phyloP scores from a whole-genome alignment of 2,329 filamentous ascomycete species.

The Fusarium albidum region DNA sequence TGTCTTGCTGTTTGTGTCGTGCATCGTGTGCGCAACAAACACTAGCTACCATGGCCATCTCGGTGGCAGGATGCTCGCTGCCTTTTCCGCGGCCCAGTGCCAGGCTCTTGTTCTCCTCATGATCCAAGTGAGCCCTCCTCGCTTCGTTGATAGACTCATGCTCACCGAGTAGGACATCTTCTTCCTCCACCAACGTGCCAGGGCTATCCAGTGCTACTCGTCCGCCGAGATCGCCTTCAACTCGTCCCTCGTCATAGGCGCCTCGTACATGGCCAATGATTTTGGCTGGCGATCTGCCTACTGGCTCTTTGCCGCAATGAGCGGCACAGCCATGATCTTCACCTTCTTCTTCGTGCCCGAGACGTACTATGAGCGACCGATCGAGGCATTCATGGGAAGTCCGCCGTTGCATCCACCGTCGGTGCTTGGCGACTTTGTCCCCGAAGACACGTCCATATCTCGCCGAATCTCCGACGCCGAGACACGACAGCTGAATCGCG shows the following conservation, averaged over 20 bases:
- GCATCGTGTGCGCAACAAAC: conserved; percentile 20
- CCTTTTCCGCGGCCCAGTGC: no score
- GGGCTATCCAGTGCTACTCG: not conserved
- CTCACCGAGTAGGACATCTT: not conserved
- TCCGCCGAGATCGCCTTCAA: no score
- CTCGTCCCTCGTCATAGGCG: no score
- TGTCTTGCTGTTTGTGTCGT: conserved; percentile 38
- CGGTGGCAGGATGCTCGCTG: conserved; percentile 16
- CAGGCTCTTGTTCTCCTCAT: conserved; percentile 39
- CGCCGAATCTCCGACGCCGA: not conserved
- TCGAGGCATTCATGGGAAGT: not conserved
- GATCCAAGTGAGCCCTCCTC: conserved; percentile 26
- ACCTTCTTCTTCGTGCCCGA: not conserved
- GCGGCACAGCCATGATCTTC: not conserved
- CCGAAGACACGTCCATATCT: not conserved
- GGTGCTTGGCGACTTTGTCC: not conserved
- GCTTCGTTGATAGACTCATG: conserved; percentile 33
- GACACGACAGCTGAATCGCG: not conserved
- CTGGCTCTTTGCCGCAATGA: no score
- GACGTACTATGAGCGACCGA: not conserved
- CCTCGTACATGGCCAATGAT: no score
- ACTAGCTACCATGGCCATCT: conserved; percentile 15
- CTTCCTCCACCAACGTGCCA: not conserved
- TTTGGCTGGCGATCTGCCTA: no score
- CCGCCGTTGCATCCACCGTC: not conserved